A percentile compares a stretch with the other conserved stretches of the same genome.
Evolutionary conservation across 495 filamentous ascomycete genomes (phyloP).

Genomic region (Cladorrhinum samala): DNA sequence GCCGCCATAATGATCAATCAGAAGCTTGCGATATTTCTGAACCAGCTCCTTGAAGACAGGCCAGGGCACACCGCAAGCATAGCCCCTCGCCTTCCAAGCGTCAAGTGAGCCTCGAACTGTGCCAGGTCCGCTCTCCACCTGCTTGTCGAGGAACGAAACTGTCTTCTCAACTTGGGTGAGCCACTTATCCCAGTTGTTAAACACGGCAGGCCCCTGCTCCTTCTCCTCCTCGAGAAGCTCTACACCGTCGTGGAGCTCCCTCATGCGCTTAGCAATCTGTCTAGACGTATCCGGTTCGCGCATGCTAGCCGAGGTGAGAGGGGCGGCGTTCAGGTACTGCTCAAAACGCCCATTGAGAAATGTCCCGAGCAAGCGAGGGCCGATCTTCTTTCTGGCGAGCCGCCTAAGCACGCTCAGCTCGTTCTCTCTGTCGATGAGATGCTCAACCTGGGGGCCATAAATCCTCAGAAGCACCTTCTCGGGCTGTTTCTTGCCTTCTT

Average conservation of each 20-base stretch:
- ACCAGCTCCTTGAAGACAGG: constrained; percentile 66
- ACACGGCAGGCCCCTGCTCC: constrained; percentile 72
- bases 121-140: constrained; percentile 39
- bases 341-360: constrained; percentile 97
- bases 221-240: constrained; percentile 74
- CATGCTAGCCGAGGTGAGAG: constrained; percentile 71
- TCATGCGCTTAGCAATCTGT: constrained; percentile 97
- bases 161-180: constrained; percentile 70
- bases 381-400: constrained; percentile 85
- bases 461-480: constrained; percentile 81
- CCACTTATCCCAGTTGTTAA: constrained; percentile 96
- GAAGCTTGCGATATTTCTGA: constrained; percentile 68
- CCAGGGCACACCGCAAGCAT: constrained; percentile 85
- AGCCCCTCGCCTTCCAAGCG: constrained; percentile 60
- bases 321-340: constrained; percentile 76
- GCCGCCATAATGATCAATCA: constrained; percentile 66
- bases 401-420: constrained; percentile 83
- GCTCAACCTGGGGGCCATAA: constrained; percentile 92
- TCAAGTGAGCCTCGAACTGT: constrained; percentile 29
- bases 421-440: constrained; percentile 88
- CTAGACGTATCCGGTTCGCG: constrained; percentile 75
- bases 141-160: constrained; percentile 67
- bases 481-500: constrained; percentile 36
- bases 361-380: constrained; percentile 85
- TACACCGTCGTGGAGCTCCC: constrained; percentile 91